Conservation (phyloP, 345 rosid species). For the Brassica cretica region DNA sequence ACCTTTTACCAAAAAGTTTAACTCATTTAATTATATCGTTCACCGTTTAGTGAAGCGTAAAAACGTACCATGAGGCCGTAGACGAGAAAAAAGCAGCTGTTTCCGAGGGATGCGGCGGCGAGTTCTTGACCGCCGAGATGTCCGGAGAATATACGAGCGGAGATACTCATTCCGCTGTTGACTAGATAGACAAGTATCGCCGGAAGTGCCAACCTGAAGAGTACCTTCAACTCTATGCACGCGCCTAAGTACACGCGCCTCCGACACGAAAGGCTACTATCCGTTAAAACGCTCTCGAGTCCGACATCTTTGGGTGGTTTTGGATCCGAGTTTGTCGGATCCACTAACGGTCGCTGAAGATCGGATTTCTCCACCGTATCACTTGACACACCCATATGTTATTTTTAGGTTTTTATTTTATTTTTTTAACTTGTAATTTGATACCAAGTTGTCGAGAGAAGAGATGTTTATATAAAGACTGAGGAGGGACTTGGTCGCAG, state of each 20-base stretch:
- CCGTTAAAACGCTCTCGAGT: constrained; percentile 51
- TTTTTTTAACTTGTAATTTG: not conserved
- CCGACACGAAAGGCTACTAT: constrained; percentile 23
- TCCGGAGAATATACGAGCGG: constrained; percentile 55
- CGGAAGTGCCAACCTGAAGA: constrained; percentile 37
- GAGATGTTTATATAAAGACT: not conserved
- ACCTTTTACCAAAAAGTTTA: not conserved
- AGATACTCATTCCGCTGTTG: not conserved
- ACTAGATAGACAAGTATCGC: not conserved
- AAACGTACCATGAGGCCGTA: constrained; percentile 53
- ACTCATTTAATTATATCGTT: not conserved
- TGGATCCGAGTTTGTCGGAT: constrained; percentile 37
- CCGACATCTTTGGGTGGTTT: constrained; percentile 21
- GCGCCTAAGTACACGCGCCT: constrained; percentile 46
- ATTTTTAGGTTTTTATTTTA: not conserved
- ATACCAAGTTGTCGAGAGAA: not conserved
- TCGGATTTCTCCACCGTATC: not conserved
- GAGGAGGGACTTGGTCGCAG: not conserved
- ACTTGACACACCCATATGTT: not conserved
- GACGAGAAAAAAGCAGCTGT: constrained; percentile 47
- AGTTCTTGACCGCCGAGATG: constrained; percentile 54
- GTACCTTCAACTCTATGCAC: constrained; percentile 48
- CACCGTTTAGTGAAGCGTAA: not conserved
- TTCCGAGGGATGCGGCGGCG: constrained; percentile 62
- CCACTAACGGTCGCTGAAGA: constrained; percentile 24